Base-by-base conservation (phyloP, 2,329 filamentous ascomycete genomes). In the Stagonosporopsis cucurbitacearum region DNA sequence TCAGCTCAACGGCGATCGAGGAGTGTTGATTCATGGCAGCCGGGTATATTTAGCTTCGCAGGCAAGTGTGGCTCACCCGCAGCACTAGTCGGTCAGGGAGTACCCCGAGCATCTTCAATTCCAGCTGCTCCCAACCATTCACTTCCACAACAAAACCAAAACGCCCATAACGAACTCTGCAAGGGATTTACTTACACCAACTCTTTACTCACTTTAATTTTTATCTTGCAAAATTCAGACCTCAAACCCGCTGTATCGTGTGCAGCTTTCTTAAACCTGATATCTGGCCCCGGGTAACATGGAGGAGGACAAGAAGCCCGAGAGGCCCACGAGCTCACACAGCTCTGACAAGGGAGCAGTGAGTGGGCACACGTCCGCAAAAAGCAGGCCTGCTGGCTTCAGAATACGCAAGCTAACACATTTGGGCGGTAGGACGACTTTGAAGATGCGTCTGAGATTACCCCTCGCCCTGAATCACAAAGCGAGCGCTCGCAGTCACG, bases 361-460 rank as follows among this genome's bases (percentile, higher is more conserved):
- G 53, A 65, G 69, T 36, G 35, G 8, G 23, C n/a, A 6, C 33
- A 26, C 11, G 15, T n/a, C 23, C 12, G 23, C 4, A 20, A 5
- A 26, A 9, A 22, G 23, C 39, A 39, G 25, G 19, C 58, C 50
- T 22, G 13, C 8, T 41, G 5, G 22, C 17, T 30, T 49, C 30
- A 3, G 22, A 49, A 32, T 6, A 9, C 39, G 42, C 39, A 37
- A 46, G 54, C 64, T 68, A 47, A 67, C 48, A 23, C 12, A 22
- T 22, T 19, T 49, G 52, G 54, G 57, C 39, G 49, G 48, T 48
- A 91, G 88, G 88, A 93, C 68, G 85, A 84, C 15, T 96, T 96
- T 70, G 91, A 96, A 78, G 92, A 96, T 81, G 92, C 86, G 65
- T 79, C 86, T 65, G 89, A 91, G 75, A 84, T 82, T 57, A 75